A percentile compares a stretch with the other conserved stretches of the same genome.
Conservation (phyloP, 2,329 filamentous ascomycete species). For the Colletotrichum salicis region DNA sequence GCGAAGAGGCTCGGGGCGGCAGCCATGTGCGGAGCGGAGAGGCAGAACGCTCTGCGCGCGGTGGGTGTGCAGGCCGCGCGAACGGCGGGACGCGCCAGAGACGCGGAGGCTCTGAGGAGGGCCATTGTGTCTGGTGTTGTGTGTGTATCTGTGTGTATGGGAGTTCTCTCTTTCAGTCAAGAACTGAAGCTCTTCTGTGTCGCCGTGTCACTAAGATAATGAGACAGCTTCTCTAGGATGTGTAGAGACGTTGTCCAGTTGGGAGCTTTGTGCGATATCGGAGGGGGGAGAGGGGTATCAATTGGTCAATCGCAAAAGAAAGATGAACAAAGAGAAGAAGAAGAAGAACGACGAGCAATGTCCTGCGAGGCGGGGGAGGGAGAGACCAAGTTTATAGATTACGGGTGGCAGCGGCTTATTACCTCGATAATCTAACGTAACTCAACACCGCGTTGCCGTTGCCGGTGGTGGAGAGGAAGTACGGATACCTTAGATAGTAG, state of each 20-base stretch:
- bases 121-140: slow-evolving; percentile 21
- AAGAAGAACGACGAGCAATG: background rate
- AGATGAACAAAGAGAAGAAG: background rate
- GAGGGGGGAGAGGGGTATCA: slow-evolving; percentile 2
- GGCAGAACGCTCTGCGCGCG: slow-evolving; percentile 29
- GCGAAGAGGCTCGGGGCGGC: slow-evolving; percentile 47
- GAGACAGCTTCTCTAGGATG: background rate
- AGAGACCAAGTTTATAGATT: slow-evolving; percentile 30
- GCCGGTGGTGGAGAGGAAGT: slow-evolving; percentile 7
- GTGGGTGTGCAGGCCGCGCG: slow-evolving; percentile 20
- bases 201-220: background rate
- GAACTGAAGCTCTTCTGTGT: background rate
- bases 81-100: slow-evolving; percentile 29
- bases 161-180: background rate
- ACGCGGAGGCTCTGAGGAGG: slow-evolving; percentile 27
- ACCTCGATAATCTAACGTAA: background rate
- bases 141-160: slow-evolving; percentile 1
- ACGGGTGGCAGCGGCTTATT: slow-evolving; percentile 37
- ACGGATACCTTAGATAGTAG: background rate
- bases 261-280: slow-evolving; percentile 20
- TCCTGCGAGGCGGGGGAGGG: slow-evolving; percentile 16
- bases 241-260: background rate
- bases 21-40: slow-evolving; percentile 30
- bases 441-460: background rate
- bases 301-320: slow-evolving; percentile 18